Conservation (phyloP, 2,329 filamentous ascomycete species). For the Colletotrichum noveboracense region DNA sequence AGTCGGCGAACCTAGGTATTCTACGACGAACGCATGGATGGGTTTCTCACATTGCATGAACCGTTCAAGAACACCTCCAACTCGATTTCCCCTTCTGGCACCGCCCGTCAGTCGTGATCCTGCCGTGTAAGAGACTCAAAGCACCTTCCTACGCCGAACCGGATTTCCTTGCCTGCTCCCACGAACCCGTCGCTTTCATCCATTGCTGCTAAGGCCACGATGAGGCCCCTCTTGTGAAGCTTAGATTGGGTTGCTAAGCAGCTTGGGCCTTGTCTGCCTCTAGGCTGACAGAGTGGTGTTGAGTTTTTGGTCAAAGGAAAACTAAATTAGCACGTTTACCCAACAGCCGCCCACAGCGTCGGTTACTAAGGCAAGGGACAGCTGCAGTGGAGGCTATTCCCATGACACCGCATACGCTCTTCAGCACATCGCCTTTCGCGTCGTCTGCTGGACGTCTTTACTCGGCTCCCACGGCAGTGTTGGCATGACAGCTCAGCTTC, state of each 20-base stretch:
- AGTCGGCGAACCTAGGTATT: neutral
- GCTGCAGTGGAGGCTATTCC: neutral
- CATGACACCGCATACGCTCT: neutral
- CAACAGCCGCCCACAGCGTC: neutral
- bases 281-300: neutral
- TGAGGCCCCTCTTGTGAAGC: neutral
- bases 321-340: neutral
- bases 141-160: neutral
- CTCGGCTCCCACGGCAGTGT: neutral
- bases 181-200: neutral
- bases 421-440: neutral
- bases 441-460: neutral
- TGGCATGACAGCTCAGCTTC: neutral
- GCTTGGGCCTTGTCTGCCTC: neutral
- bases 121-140: neutral
- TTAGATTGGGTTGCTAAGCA: neutral
- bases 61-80: neutral
- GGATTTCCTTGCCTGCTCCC: neutral
- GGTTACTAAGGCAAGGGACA: neutral
- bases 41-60: neutral
- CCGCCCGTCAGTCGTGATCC: neutral
- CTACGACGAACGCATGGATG: neutral
- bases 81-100: neutral
- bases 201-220: neutral
- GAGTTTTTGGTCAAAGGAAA: neutral